phyloP scores from a whole-genome alignment of 2,329 filamentous ascomycete species.

The Arthrinium puccinioides region DNA sequence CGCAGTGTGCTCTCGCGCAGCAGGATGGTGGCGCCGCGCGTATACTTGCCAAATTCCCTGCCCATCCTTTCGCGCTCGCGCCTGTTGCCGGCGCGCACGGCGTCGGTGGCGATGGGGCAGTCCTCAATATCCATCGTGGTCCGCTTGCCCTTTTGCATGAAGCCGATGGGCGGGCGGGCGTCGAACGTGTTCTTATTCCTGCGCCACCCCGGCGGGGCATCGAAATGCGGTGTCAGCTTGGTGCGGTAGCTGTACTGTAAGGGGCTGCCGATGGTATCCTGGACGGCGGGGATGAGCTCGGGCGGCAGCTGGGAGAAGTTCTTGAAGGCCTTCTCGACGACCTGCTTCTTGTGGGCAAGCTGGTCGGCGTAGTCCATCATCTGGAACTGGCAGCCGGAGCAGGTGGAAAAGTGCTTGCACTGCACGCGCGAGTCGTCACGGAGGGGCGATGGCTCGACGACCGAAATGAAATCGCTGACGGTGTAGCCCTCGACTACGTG shows the following conservation, averaged over 20 bases:
- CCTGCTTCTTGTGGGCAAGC: conserved; percentile 72
- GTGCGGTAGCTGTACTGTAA: conserved; percentile 91
- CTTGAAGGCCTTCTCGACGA: conserved; percentile 84
- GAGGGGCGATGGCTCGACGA: conserved; percentile 64
- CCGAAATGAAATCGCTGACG: conserved; percentile 73
- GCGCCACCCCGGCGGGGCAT: conserved; percentile 59
- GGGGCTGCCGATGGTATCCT: conserved; percentile 83
- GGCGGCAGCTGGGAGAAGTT: conserved; percentile 83
- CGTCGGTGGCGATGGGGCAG: conserved; percentile 88
- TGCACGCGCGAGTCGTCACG: conserved; percentile 71
- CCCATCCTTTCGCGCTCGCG: conserved; percentile 71
- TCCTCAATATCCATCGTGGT: conserved; percentile 91
- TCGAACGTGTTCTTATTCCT: conserved; percentile 45
- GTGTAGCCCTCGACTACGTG: conserved; percentile 64
- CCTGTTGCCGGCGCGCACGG: conserved; percentile 71
- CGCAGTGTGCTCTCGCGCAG: conserved; percentile 79
- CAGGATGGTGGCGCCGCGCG: conserved; percentile 78
- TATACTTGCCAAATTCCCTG: conserved; percentile 63
- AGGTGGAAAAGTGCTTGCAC: conserved; percentile 82
- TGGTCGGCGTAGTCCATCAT: conserved; percentile 90
- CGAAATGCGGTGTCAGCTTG: conserved; percentile 94
- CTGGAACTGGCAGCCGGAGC: conserved; percentile 93
- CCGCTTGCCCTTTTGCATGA: conserved; percentile 77
- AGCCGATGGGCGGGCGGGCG: conserved; percentile 74
- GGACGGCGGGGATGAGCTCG: conserved; percentile 66